Base-by-base conservation (phyloP, 2,329 filamentous ascomycete species). In the Aspergillus novoparasiticus region DNA sequence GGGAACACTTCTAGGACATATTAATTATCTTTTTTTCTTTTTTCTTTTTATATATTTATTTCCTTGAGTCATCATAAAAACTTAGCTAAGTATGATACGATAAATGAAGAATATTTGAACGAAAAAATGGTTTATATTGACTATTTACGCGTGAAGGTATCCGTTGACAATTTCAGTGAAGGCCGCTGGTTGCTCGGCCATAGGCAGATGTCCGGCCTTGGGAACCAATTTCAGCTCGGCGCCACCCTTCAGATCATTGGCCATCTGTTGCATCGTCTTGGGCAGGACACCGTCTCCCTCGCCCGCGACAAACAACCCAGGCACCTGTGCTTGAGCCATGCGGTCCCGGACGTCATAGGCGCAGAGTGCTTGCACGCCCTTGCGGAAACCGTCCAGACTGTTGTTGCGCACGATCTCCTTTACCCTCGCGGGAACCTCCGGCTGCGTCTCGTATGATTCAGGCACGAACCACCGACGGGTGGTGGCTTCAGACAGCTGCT, bases 221-320 rank as follows among this genome's bases (percentile, higher is more conserved):
- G 90, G 86, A 11, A 96, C 85, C 62, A 90, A 77, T 73, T 84
- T 87, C 67, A 93, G 83, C 63, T 86, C 83, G 0, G 84, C 85
- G 0, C 85, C 86, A 0, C 76, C 74, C 11, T 89, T 89, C 48
- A 92, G 75, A 21, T 80, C 74, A 0, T 78, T 82, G 60, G 84
- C 87, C 84, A 94, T 92, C 16, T 87, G 87, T 59, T 89, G 87
- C 92, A 96, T 96, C 4, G 89, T 90, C 80, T 89, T 88, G 0
- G 91, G 91, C 59, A 96, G 73, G 1, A 90, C 89, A 0, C 88
- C 92, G 72, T 96, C 93, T 0, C 84, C 85, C 16, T 88, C 87
- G 1, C 92, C 92, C 0, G 89, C 92, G 0, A 93, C 85, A 59
- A 96, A 86, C 58, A 91, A 75, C 0, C 87, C 90, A 16, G 72